phyloP scores from a whole-genome alignment of 2,329 filamentous ascomycete species.

The Fusarium tjaetaba region DNA sequence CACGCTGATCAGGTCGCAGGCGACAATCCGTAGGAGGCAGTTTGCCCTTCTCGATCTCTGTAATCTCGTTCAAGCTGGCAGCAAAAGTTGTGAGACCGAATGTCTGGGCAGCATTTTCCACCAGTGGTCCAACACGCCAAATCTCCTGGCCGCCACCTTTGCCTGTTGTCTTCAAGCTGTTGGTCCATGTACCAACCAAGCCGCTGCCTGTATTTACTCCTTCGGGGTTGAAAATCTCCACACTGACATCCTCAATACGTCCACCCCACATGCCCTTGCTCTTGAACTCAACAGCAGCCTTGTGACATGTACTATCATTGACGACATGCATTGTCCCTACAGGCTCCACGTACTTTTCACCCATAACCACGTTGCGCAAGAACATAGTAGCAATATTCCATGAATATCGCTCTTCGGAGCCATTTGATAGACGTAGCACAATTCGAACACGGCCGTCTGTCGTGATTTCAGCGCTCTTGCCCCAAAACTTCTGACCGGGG shows the following conservation, averaged over 20 bases:
- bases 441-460: conserved; percentile 89
- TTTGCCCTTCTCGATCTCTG: conserved; percentile 76
- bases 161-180: conserved; percentile 72
- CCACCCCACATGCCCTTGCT: conserved; percentile 97
- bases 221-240: conserved; percentile 75
- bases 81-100: conserved; percentile 93
- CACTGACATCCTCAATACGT: conserved; percentile 86
- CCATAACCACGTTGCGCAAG: conserved; percentile 94
- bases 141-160: conserved; percentile 71
- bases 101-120: conserved; percentile 79
- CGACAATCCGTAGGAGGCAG: conserved; percentile 85
- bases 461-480: conserved; percentile 92
- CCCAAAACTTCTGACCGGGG: conserved; percentile 98
- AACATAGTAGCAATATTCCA: conserved; percentile 92
- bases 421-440: conserved; percentile 72
- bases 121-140: conserved; percentile 82
- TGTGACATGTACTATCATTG: conserved; percentile 85
- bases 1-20: conserved; percentile 86
- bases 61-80: conserved; percentile 87
- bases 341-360: conserved; percentile 97
- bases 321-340: conserved; percentile 87
- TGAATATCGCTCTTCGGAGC: conserved; percentile 82
- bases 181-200: conserved; percentile 87
- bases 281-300: conserved; percentile 90
- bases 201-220: conserved; percentile 74